Conservation (phyloP, 164 flowering plant genomes). For the Platanus orientalis region DNA sequence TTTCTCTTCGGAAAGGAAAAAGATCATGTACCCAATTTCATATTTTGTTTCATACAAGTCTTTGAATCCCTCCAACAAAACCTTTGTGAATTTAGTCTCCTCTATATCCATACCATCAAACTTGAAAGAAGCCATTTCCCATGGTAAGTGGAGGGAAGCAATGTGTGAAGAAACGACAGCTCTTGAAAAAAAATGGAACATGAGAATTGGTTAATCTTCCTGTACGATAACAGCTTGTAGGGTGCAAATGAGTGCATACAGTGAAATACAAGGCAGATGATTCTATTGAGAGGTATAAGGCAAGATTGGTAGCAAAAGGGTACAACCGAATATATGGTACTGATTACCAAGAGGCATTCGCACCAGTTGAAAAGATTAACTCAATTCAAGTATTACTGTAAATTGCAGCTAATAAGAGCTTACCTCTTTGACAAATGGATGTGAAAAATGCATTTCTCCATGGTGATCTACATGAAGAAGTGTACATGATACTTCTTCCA, state of each 20-base stretch:
- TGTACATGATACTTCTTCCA: background rate
- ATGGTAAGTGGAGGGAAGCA: background rate
- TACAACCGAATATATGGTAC: background rate
- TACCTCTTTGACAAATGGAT: background rate
- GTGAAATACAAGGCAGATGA: background rate
- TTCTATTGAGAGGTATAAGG: background rate
- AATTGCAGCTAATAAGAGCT: background rate
- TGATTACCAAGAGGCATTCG: no score
- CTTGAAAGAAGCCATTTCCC: background rate
- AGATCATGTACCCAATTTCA: no score
- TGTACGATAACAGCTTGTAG: background rate
- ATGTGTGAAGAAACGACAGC: background rate
- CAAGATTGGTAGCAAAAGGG: background rate
- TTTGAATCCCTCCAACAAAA: background rate
- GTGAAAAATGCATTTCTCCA: background rate
- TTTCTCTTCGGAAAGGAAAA: no score
- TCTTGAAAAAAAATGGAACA: background rate
- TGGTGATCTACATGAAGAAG: background rate
- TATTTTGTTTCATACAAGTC: no score
- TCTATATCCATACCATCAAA: background rate
- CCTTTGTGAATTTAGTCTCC: background rate
- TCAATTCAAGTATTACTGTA: background rate
- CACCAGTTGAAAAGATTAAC: background rate
- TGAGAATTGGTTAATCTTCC: background rate
- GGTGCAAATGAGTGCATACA: background rate